phyloP scores from a whole-genome alignment of 1,284 basidiomycete species.

The Trametes versicolor region DNA sequence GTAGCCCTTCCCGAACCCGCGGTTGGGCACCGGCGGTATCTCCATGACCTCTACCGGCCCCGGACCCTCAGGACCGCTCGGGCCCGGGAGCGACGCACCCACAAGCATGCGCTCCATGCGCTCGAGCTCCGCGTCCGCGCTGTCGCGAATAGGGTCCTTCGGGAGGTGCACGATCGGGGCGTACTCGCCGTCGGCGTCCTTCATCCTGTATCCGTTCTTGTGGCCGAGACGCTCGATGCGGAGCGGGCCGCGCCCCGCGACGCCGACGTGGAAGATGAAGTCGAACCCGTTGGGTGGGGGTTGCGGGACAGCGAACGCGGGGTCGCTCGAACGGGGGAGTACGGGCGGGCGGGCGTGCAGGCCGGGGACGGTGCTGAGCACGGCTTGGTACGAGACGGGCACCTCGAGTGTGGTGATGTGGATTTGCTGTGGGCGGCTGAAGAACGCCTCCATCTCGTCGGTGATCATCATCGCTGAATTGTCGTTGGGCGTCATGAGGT shows the following conservation, averaged over 20 bases:
- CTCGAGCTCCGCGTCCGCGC: constrained; percentile 45
- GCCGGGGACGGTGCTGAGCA: constrained; percentile 64
- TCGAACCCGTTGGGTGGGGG: constrained; percentile 73
- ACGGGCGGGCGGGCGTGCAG: constrained; percentile 70
- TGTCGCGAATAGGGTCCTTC: constrained; percentile 37
- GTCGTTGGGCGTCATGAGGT: constrained; percentile 40
- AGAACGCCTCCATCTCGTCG: constrained; percentile 39
- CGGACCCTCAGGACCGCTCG: constrained; percentile 24
- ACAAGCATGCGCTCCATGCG: constrained; percentile 46
- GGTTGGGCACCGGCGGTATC: constrained; percentile 47
- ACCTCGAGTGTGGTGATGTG: constrained; percentile 71
- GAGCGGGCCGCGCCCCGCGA: constrained; percentile 70
- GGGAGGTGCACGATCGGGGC: constrained; percentile 59
- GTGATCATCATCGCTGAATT: constrained; percentile 36
- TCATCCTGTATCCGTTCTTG: constrained; percentile 76
- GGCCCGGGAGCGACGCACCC: constrained; percentile 30
- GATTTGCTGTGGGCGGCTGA: constrained; percentile 49
- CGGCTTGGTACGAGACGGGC: constrained; percentile 70
- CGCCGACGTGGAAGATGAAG: constrained; percentile 77
- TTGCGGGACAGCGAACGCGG: constrained; percentile 45
- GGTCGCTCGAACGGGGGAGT: constrained; percentile 53
- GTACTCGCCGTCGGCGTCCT: constrained; percentile 67
- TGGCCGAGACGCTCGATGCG: constrained; percentile 75
- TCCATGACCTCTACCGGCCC: constrained; percentile 40
- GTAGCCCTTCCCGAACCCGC: constrained; percentile 62